Base-by-base conservation (phyloP, 73 alveolate genomes). In the Paramecium bursaria region DNA sequence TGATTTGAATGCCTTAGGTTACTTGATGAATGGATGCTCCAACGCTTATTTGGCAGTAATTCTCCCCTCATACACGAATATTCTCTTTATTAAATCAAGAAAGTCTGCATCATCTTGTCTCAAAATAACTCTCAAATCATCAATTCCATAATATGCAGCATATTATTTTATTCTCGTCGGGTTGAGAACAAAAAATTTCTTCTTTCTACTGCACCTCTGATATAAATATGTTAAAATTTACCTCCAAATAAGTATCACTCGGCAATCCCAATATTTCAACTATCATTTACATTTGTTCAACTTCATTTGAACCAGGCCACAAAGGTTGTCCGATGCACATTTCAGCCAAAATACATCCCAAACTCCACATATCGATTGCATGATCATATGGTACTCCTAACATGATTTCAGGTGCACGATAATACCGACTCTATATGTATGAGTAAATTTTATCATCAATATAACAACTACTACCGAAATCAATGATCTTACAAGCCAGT, bases 361-460 rank as follows among this genome's bases (percentile, higher is more conserved):
- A 73, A 74, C 90, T 74, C 92, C 92, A 87, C 90, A 87, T 87
- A 57, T 87, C 92, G 22, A 87, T 90, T 2, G 77, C 90, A 0
- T 90, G 51, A 27, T 75, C 33, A 29, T 86, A 88, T 73, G 57
- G 82, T 31, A 73, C 57, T 31, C 88, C 51, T 25, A 90, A 90
- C 33, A 92, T 55, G 25, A 92, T 50, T 48, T 92, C 97, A 4
- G 97, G 97, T 9, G 97, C 97, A 75, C 97, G 52, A 86, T 90
- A 92, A 73, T 92, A 94, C 48, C 99, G 55, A 48, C 97, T 90
- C 74, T 95, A 93, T n/a, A 77, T 77, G 33, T 77, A 77, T 15
- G 90, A 60, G 31, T 77, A 77, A 5, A 77, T 74, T 13, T 67
- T n/a, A 21, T 75, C 26, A 33, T 50, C 86, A 10, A 53, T 26